A percentile compares a stretch with the other conserved stretches of the same genome.
phyloP scores from a whole-genome alignment of 1,284 basidiomycete species.

The Neonothopanus nambi region DNA sequence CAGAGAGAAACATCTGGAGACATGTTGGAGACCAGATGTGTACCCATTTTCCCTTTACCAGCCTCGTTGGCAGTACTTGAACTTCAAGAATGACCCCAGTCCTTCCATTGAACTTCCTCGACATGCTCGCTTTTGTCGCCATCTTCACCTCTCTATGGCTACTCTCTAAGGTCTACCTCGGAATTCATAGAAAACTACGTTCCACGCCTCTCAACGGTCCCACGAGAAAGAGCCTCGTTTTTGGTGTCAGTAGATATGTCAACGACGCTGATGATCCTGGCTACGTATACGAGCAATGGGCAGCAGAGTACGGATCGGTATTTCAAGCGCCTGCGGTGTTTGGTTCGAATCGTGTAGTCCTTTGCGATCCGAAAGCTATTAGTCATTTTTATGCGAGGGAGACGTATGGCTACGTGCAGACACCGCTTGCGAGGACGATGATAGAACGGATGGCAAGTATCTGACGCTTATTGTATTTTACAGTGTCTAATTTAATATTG shows the following conservation, averaged over 20 bases:
- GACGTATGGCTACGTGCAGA: constrained; percentile 47
- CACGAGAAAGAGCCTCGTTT: constrained; percentile 32
- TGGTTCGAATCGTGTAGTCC: constrained; percentile 40
- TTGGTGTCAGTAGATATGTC: constrained; percentile 35
- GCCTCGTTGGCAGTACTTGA: too few species aligned
- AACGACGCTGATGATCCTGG: constrained; percentile 30
- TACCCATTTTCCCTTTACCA: too few species aligned
- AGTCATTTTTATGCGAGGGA: constrained; percentile 52
- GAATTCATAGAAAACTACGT: too few species aligned
- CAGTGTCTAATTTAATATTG: neutral
- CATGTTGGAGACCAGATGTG: too few species aligned
- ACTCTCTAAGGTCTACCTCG: too few species aligned
- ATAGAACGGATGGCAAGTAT: constrained; percentile 43
- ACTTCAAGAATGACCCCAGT: too few species aligned
- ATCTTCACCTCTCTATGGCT: too few species aligned
- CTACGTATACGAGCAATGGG: constrained; percentile 41
- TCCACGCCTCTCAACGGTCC: constrained; percentile 35
- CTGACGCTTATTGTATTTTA: neutral
- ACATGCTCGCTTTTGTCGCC: too few species aligned
- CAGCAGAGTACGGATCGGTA: constrained; percentile 47
- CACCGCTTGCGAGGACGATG: constrained; percentile 34
- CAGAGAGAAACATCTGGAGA: too few species aligned
- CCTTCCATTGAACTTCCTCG: too few species aligned
- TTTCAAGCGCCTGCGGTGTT: constrained; percentile 42
- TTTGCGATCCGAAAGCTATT: constrained; percentile 57